These are phyloP conservation scores for Nepenthes mirabilis DNA, from an alignment of 148 eudicot species.

Conservation along the genomic window DNA sequence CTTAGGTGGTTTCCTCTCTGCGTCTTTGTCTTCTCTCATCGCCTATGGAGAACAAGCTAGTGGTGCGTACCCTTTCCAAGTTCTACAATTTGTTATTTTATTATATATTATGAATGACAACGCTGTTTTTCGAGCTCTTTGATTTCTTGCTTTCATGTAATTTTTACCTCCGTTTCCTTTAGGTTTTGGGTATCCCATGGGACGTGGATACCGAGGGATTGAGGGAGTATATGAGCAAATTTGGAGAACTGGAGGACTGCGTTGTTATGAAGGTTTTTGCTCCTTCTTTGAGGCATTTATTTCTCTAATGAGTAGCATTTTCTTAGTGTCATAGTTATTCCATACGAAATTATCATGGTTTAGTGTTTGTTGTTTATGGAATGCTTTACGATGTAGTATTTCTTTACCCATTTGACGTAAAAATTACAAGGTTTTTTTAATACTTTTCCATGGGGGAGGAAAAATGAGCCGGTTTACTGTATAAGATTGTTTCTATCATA, in stretches of 20 bases:
- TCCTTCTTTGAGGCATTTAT: background rate
- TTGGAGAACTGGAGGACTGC: constrained; percentile 93
- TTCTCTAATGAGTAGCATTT: no score
- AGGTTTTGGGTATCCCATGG: constrained; percentile 99
- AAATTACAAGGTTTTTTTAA: no score
- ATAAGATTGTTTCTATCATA: no score
- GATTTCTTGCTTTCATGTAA: background rate
- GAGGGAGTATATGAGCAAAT: constrained; percentile 85
- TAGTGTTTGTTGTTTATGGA: no score
- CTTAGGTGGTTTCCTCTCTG: background rate
- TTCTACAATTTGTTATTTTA: background rate
- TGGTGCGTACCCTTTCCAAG: constrained; percentile 35
- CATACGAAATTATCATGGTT: no score
- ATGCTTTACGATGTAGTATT: no score
- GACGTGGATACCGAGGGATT: constrained; percentile 84
- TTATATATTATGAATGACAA: background rate
- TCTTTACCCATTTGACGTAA: no score
- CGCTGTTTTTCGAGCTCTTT: background rate
- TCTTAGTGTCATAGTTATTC: no score
- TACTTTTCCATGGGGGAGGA: no score
- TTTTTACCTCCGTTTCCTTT: background rate
- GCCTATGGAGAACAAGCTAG: constrained; percentile 69
- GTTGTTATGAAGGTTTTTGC: constrained; percentile 74
- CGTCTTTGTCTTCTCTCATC: background rate
- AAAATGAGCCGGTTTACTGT: no score